Evolutionary conservation across 371 early-diverging fungal species (phyloP), one percentile per base, ranked within the genome.

Genomic region (Mucor piriformis): DNA sequence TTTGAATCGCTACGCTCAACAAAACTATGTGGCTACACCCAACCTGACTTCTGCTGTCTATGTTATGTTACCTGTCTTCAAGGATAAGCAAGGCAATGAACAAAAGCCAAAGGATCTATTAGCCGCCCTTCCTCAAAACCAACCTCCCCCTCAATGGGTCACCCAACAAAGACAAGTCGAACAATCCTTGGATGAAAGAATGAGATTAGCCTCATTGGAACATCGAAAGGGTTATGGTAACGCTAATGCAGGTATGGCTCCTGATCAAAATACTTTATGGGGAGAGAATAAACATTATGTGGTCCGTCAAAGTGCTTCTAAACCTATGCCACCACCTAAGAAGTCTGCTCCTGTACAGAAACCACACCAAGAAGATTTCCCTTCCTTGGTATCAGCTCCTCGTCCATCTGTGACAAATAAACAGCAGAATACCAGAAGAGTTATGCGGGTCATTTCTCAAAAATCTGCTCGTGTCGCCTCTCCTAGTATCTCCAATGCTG

Each of bases 51-150:
- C 44, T 0, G 73, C 78, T 12, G 37, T 70, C 3, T 62, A 61
- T 46, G 75, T 78, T 0, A 50, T 78, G 0, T 44, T 78, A 3
- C 75, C 78, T 0, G 73, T 67, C 0, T 73, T 74, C 29, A 74
- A 65, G 24, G 63, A 70, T 27, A 57, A 50, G 3, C 33, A 48
- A 2, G 71, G 71, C 6, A 20, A 42, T 0, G 64, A 50, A 23
- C 47, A 54, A 38, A 71, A 70, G 43, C 74, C 77, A 10, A 64
- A 51, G 40, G 74, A 70, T 21, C 27, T 72, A 0, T 16, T 74
- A 11, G 61, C 65, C 40, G 44, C 46, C 0, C 0, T 15, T 5
- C 21, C 42, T 23, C 54, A 42, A 29, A 18, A 33, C 32, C 47
- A 7, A 8, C 6, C 56, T 2, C 5, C 37, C 7, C 54, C 50